Evolutionary conservation across 768 basidiomycete species (phyloP).

Genomic region (Suillus placidus): DNA sequence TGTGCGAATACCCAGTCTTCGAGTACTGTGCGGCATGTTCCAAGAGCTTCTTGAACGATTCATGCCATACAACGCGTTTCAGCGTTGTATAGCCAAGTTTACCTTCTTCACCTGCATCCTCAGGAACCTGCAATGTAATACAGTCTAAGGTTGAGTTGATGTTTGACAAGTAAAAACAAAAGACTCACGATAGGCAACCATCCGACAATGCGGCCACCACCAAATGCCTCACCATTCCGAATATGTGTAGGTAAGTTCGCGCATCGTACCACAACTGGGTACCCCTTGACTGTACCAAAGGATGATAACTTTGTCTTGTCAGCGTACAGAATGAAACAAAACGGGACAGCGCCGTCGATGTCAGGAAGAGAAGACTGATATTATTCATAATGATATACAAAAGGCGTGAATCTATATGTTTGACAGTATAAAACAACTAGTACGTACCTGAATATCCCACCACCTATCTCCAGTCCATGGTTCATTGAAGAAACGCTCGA

Average conservation of each 20-base stretch:
- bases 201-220: constrained; percentile 19
- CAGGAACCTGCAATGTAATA: constrained; percentile 31
- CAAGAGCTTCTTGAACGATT: constrained; percentile 36
- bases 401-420: not conserved
- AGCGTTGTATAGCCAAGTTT: constrained; percentile 35
- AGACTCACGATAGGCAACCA: constrained; percentile 23
- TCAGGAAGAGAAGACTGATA: constrained; percentile 9
- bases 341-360: constrained; percentile 3
- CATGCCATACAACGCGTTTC: constrained; percentile 43
- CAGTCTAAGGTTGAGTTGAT: not conserved
- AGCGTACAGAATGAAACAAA: constrained; percentile 21
- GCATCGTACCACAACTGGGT: constrained; percentile 20
- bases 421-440: not conserved
- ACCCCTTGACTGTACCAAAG: constrained; percentile 23
- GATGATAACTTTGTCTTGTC: constrained; percentile 22
- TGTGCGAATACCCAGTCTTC: constrained; percentile 22
- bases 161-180: not conserved
- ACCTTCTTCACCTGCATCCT: constrained; percentile 32
- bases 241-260: constrained; percentile 23
- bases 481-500: constrained; percentile 34
- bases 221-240: constrained; percentile 19
- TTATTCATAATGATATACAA: not conserved
- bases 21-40: constrained; percentile 24
- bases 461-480: constrained; percentile 40
- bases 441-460: constrained; percentile 41